Conservation (phyloP, 352 stramenopile species). For the Pythium dissimile region DNA sequence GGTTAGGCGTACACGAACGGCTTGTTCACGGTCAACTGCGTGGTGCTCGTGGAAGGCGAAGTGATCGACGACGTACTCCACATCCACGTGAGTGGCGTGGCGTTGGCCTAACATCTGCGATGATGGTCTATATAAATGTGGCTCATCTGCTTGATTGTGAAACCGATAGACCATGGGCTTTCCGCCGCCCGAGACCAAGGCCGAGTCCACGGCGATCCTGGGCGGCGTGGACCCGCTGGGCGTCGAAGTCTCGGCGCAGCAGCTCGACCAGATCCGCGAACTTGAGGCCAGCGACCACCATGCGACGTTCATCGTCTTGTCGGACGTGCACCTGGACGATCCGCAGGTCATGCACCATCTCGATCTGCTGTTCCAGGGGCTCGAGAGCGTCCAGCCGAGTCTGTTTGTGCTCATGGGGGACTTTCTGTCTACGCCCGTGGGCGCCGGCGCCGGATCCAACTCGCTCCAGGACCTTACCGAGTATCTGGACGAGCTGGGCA, state of each 20-base stretch:
- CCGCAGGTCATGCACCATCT: conserved; percentile 88
- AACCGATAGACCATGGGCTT: conserved; percentile 80
- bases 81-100: conserved; percentile 56
- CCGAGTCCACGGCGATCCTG: conserved; percentile 69
- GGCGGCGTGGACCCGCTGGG: conserved; percentile 78
- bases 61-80: conserved; percentile 91
- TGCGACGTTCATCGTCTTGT: conserved; percentile 91
- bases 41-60: conserved; percentile 92
- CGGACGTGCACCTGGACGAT: conserved; percentile 93
- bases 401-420: conserved; percentile 95
- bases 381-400: conserved; percentile 66
- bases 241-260: conserved; percentile 73
- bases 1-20: conserved; percentile 74
- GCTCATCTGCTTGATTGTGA: background rate
- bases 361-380: conserved; percentile 86
- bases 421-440: conserved; percentile 85
- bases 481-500: conserved; percentile 88
- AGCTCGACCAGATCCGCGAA: conserved; percentile 73
- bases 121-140: too few species aligned
- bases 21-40: conserved; percentile 90
- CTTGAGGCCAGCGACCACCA: conserved; percentile 83
- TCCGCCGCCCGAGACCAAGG: conserved; percentile 84
- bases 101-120: too few species aligned
- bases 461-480: conserved; percentile 81
- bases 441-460: conserved; percentile 58